These are phyloP conservation scores for Lojkania enalia DNA, from an alignment of 2,329 filamentous ascomycete genomes.

Conservation along the genomic window DNA sequence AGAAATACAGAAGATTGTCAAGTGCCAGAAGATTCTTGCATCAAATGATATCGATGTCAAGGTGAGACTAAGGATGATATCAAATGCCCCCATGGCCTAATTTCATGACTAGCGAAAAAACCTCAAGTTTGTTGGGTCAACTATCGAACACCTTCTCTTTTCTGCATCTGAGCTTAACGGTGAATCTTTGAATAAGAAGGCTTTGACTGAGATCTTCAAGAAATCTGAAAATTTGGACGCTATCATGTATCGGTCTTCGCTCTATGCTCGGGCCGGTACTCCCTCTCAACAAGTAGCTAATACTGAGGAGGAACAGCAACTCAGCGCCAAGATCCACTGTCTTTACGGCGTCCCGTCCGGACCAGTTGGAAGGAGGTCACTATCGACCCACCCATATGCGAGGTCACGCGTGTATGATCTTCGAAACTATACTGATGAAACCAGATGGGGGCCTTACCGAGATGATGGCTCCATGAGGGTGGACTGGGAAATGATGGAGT, in stretches of 20 bases:
- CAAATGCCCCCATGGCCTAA: constrained; percentile 1
- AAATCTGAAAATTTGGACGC: constrained; percentile 57
- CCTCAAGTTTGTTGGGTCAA: constrained; percentile 43
- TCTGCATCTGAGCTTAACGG: constrained; percentile 46
- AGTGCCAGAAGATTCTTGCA: constrained; percentile 50
- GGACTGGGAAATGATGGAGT: constrained; percentile 81
- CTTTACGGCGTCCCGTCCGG: constrained; percentile 66
- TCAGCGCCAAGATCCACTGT: constrained; percentile 71
- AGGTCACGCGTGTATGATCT: constrained; percentile 74
- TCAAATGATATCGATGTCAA: constrained; percentile 48
- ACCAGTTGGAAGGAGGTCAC: constrained; percentile 29
- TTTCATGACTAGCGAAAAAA: constrained; percentile 26
- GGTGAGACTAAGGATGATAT: constrained; percentile 28
- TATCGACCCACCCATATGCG: constrained; percentile 61
- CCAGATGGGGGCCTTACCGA: constrained; percentile 72
- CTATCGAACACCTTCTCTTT: constrained; percentile 45
- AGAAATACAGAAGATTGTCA: constrained; percentile 34
- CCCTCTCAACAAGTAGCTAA: constrained; percentile 40
- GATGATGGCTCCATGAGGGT: constrained; percentile 64
- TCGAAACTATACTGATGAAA: constrained; percentile 64
- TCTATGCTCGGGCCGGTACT: constrained; percentile 57
- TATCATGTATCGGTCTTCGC: constrained; percentile 66
- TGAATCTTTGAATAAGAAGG: constrained; percentile 51
- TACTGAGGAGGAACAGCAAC: constrained; percentile 57
- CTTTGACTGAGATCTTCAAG: constrained; percentile 47